These are phyloP conservation scores for Leucocoprinus sp. DNA, from an alignment of 768 basidiomycete genomes.

Conservation along the genomic window DNA sequence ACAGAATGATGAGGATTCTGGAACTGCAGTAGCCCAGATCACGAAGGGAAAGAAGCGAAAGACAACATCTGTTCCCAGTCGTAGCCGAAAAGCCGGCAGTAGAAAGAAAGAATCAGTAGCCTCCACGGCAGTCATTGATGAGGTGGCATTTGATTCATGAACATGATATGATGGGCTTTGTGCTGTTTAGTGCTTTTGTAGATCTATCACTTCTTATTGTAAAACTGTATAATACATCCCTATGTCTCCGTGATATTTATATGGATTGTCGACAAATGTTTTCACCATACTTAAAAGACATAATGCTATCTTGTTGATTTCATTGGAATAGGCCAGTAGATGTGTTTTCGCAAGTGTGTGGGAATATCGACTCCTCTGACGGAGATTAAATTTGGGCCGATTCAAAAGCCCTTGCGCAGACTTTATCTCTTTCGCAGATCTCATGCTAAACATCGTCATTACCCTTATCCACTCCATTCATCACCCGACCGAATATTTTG, in stretches of 20 bases:
- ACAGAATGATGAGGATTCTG: constrained; percentile 30
- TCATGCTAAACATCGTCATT: background rate
- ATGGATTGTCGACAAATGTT: constrained; percentile 6
- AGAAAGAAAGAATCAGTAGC: constrained; percentile 26
- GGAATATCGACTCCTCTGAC: background rate
- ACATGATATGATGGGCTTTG: constrained; percentile 6
- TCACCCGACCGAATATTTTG: background rate
- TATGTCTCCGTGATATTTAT: constrained; percentile 12
- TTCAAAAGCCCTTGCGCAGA: constrained; percentile 1
- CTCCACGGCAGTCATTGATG: constrained; percentile 1
- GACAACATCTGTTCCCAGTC: constrained; percentile 25
- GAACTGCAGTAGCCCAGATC: constrained; percentile 21
- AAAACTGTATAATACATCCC: constrained; percentile 12
- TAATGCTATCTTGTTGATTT: background rate
- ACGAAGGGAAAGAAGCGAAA: constrained; percentile 38
- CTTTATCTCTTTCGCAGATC: background rate
- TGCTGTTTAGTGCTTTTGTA: constrained; percentile 7
- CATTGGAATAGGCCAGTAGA: too few relatives aligned
- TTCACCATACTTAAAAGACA: background rate
- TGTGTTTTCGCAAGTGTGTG: background rate
- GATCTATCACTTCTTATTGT: constrained; percentile 9
- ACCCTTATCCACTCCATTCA: background rate
- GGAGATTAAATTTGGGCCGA: background rate
- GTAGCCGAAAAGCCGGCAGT: constrained; percentile 32
- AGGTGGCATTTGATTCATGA: constrained; percentile 9